Evolutionary conservation across 768 basidiomycete species (phyloP).

Genomic region (Boletus tylopilopsis): DNA sequence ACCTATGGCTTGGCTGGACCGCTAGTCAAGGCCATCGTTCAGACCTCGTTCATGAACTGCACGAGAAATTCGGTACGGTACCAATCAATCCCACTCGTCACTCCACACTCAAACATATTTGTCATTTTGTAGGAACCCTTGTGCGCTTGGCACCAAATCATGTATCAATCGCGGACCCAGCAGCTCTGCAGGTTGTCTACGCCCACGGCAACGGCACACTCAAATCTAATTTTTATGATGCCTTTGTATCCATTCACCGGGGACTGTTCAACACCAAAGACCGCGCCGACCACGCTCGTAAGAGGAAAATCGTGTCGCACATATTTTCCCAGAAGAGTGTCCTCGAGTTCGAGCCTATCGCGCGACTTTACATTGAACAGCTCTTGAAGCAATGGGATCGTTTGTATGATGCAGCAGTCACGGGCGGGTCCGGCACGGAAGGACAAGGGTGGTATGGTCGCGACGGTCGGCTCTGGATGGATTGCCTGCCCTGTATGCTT

Average conservation of each 20-base stretch:
- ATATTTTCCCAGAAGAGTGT: conserved; percentile 85
- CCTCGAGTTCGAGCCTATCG: conserved; percentile 80
- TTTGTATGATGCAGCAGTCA: conserved; percentile 51
- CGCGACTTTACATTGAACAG: conserved; percentile 53
- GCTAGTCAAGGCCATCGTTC: conserved; percentile 70
- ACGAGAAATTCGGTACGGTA: conserved; percentile 65
- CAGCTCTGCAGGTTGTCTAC: conserved; percentile 70
- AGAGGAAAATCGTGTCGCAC: conserved; percentile 87
- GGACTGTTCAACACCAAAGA: conserved; percentile 80
- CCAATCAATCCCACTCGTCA: neutral
- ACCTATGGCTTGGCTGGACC: conserved; percentile 68
- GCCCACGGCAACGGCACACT: conserved; percentile 82
- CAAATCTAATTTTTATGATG: conserved; percentile 76
- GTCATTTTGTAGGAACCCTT: conserved; percentile 46
- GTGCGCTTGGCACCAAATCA: conserved; percentile 76
- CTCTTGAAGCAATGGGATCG: conserved; percentile 76
- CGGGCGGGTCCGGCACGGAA: conserved; percentile 54
- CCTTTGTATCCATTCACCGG: conserved; percentile 70
- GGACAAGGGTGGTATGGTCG: conserved; percentile 62
- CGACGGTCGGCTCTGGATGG: conserved; percentile 66
- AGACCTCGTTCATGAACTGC: conserved; percentile 68
- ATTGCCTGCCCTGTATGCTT: conserved; percentile 71
- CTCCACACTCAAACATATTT: neutral
- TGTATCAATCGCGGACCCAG: conserved; percentile 73
- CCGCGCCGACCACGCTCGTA: conserved; percentile 75